Conservation (phyloP, 169 alveolate species). For the Cryptosporidium baileyi region DNA sequence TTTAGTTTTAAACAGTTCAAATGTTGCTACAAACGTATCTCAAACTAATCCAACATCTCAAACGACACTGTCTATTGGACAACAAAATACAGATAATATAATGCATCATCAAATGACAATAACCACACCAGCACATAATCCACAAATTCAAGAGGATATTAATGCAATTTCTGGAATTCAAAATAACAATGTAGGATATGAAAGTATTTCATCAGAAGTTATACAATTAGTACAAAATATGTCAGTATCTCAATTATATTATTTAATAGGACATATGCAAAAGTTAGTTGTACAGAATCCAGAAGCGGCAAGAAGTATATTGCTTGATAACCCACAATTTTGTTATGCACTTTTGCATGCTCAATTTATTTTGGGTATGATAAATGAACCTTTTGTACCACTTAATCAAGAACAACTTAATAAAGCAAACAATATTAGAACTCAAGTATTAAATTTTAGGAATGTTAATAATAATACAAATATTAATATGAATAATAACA, state of each 20-base stretch:
- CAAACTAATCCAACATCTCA: not conserved
- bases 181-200: not conserved
- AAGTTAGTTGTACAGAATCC: slow-evolving; percentile 67
- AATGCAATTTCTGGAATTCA: not conserved
- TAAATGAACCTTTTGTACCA: slow-evolving; percentile 71
- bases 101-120: slow-evolving; percentile 29
- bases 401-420: slow-evolving; percentile 44
- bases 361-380: slow-evolving; percentile 70
- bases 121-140: not conserved
- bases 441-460: not conserved
- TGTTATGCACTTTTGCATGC: slow-evolving; percentile 75
- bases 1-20: slow-evolving; percentile 28
- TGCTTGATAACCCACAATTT: slow-evolving; percentile 69
- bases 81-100: not conserved
- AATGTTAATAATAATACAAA: not conserved
- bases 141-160: slow-evolving; percentile 34
- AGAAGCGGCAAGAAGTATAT: slow-evolving; percentile 57
- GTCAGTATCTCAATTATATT: slow-evolving; percentile 72
- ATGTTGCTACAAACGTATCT: not conserved
- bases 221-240: slow-evolving; percentile 20
- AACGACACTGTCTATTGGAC: slow-evolving; percentile 11
- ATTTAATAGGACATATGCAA: slow-evolving; percentile 72
- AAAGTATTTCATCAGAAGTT: slow-evolving; percentile 7
- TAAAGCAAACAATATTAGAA: slow-evolving; percentile 28
- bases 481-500: too few relatives aligned